phyloP scores from a whole-genome alignment of 164 flowering plant species.

The Chimonanthus salicifolius region DNA sequence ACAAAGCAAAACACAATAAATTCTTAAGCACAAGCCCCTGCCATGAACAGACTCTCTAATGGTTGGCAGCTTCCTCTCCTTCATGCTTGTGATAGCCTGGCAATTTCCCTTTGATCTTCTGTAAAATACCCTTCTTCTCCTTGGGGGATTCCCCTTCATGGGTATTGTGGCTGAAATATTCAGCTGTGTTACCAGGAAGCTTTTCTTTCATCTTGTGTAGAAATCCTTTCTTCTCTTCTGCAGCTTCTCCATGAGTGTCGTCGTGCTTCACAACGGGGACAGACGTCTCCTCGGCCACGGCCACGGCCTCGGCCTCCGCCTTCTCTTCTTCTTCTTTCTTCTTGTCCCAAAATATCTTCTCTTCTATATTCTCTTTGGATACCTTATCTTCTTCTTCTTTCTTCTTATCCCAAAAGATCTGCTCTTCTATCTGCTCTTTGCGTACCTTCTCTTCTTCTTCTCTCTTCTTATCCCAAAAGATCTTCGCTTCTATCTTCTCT shows the following conservation, averaged over 20 bases:
- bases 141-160: constrained; percentile 7
- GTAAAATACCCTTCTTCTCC: constrained; percentile 52
- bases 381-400: constrained; percentile 8
- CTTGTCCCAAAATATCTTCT: constrained; percentile 18
- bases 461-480: constrained; percentile 27
- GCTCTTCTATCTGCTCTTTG: constrained; percentile 50
- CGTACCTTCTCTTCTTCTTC: constrained; percentile 55
- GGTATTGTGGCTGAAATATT: not conserved
- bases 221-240: constrained; percentile 38
- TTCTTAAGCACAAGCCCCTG: not conserved
- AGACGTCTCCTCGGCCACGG: no score
- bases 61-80: constrained; percentile 7
- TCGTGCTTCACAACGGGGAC: not conserved
- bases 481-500: no score
- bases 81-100: constrained; percentile 33
- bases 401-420: constrained; percentile 23
- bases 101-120: constrained; percentile 69
- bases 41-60: not conserved
- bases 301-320: not conserved
- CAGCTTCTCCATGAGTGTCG: not conserved
- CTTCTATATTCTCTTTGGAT: constrained; percentile 30
- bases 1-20: not conserved
- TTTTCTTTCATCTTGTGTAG: constrained; percentile 52
- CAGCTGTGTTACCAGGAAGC: constrained; percentile 32
- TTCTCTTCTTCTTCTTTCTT: not conserved